These are phyloP conservation scores for Globisporangium alternatum DNA, from an alignment of 352 stramenopile species.

Conservation along the genomic window DNA sequence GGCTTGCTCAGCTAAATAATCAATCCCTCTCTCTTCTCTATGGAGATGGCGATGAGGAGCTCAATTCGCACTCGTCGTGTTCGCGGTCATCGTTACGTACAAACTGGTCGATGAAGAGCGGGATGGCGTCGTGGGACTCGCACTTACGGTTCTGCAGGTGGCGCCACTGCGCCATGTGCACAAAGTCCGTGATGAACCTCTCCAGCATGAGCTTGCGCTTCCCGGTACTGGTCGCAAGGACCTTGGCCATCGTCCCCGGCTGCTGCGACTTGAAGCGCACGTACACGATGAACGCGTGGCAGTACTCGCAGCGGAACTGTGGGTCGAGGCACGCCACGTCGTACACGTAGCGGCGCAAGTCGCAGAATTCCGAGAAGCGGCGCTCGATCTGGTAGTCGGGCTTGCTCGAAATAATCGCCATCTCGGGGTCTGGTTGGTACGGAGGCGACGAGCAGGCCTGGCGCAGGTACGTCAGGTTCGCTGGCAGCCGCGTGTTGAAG, in stretches of 20 bases:
- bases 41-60: background rate
- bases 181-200: slow-evolving; percentile 47
- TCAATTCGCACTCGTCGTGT: no score
- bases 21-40: background rate
- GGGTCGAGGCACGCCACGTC: background rate
- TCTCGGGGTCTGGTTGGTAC: background rate
- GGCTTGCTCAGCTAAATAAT: background rate
- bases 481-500: slow-evolving; percentile 10
- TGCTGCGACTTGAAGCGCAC: slow-evolving; percentile 39
- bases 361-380: slow-evolving; percentile 5
- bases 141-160: slow-evolving; percentile 39
- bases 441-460: background rate
- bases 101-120: slow-evolving; percentile 43
- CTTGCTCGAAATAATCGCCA: background rate
- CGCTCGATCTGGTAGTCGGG: slow-evolving; percentile 12
- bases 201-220: slow-evolving; percentile 48
- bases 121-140: slow-evolving; percentile 42
- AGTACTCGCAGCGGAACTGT: slow-evolving; percentile 7
- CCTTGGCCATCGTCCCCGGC: slow-evolving; percentile 38
- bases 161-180: slow-evolving; percentile 44
- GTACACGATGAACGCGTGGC: slow-evolving; percentile 9
- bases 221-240: slow-evolving; percentile 24
- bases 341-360: slow-evolving; percentile 2
- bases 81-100: slow-evolving; percentile 8
- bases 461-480: background rate